Evolutionary conservation across 2,329 filamentous ascomycete genomes (phyloP).

Genomic region (Apiospora aurea): DNA sequence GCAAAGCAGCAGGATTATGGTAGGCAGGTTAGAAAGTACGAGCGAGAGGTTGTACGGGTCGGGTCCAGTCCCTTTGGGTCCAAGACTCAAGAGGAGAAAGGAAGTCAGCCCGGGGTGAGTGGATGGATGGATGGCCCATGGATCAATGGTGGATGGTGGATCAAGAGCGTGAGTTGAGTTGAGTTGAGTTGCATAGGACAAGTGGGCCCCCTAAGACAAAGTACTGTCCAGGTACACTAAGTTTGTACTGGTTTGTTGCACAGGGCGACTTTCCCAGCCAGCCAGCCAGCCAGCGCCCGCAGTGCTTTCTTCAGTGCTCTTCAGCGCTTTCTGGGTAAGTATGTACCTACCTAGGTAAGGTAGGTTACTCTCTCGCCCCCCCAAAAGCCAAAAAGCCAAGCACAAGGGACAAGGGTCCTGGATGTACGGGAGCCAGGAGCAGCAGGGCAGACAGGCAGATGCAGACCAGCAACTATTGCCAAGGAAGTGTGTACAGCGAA

Average conservation of each 20-base stretch:
- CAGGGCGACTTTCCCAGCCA: constrained; percentile 1
- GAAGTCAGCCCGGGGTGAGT: constrained; percentile 21
- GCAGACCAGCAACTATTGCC: not conserved
- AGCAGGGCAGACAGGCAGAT: constrained; percentile 17
- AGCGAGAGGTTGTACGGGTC: constrained; percentile 20
- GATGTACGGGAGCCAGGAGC: constrained; percentile 19
- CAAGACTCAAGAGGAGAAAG: constrained; percentile 22
- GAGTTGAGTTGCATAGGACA: constrained; percentile 21
- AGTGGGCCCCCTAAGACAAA: constrained; percentile 16
- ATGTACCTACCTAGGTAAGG: no score
- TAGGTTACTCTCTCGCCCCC: not conserved
- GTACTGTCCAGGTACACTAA: constrained; percentile 7
- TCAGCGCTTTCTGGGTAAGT: no score
- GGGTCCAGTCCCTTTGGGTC: constrained; percentile 21
- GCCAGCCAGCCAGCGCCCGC: not conserved
- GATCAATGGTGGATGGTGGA: constrained; percentile 21
- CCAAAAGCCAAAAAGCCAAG: not conserved
- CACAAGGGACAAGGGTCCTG: constrained; percentile 15
- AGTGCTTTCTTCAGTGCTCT: not conserved
- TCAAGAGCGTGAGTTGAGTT: constrained; percentile 21
- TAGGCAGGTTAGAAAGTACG: constrained; percentile 9
- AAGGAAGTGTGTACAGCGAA: not conserved
- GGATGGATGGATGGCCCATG: constrained; percentile 21
- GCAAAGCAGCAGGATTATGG: constrained; percentile 24
- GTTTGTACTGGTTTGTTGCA: constrained; percentile 16